These are phyloP conservation scores for Russula virescens DNA, from an alignment of 768 basidiomycete genomes.

Conservation along the genomic window DNA sequence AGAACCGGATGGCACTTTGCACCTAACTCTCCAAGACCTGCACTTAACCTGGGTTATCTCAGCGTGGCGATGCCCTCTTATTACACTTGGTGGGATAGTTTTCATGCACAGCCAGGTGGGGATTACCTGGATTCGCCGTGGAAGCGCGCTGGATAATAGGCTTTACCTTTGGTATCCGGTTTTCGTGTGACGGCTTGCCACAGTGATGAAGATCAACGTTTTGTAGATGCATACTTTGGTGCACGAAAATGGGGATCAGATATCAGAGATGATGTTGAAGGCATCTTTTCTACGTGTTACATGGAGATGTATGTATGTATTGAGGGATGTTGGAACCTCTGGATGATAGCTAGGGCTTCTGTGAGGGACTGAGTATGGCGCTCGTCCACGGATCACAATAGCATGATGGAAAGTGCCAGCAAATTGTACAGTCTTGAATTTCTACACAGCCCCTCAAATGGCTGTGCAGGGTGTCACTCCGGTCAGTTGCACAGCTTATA, in stretches of 20 bases:
- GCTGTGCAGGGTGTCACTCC: no score
- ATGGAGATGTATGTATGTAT: neutral
- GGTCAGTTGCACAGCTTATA: no score
- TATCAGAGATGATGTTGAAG: constrained; percentile 6
- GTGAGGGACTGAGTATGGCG: neutral
- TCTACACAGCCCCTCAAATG: no score
- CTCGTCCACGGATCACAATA: neutral
- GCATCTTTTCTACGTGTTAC: neutral
- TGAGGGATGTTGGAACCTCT: neutral
- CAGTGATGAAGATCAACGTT: neutral
- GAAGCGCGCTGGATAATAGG: neutral
- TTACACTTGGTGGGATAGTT: neutral
- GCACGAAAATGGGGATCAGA: neutral
- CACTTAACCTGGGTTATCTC: neutral
- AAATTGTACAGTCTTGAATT: no score
- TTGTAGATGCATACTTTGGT: neutral
- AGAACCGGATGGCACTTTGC: neutral
- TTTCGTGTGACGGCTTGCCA: neutral
- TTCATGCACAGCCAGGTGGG: neutral
- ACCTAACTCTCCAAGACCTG: neutral
- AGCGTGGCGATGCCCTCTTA: neutral
- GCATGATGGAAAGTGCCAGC: no score
- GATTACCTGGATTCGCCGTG: neutral
- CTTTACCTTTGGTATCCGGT: neutral
- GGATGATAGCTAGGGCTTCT: neutral